Base-by-base conservation (phyloP, 1,284 basidiomycete genomes). In the Puccinia coronata region DNA sequence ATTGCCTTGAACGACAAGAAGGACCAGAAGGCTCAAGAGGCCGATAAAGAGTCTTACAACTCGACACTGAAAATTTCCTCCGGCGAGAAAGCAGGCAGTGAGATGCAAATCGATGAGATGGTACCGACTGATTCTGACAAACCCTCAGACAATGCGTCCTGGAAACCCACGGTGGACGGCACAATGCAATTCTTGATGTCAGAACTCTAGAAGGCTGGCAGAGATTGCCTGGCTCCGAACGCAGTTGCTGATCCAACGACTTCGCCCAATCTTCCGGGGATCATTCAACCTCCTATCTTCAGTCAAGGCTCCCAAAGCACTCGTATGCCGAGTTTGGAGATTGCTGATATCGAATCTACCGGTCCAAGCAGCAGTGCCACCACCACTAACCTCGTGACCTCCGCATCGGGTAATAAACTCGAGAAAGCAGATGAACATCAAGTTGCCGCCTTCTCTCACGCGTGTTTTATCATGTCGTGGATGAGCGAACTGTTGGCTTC, bases 401-500 rank as follows among this genome's bases (percentile, higher is more conserved):
- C 65, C n/a, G 25, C 70, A 11, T 25, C 51, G 9, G 65, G 34
- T 28, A 72, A 28, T 41, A 80, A 80, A 57, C 5, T 69, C 9
- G 53, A 59, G 41, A 81, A 63, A 20, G 78, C 53, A 47, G 75
- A 77, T n/a, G 82, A 80, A 76, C 16, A 70, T 28, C 8, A 43
- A 43, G 43, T 43, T 43, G 43, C 43, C 16, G 43, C 43, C 16
- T 43, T 43, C 43, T 43, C 43, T 43, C 53, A 65, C 85, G 88
- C 90, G 18, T 93, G 92, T 84, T 94, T 98, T 88, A 87, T 98
- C 82, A 93, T 98, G 91, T 93, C 96, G 85, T 92, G 92, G 83
- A 88, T 98, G 70, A 94, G 94, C 0, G 96, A 99, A 87, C 88
- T 98, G 1, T 87, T 97, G 0, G 95, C 96, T 82, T 98, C 95